Conservation (phyloP, 2,329 filamentous ascomycete genomes). For the Stemphylium beticola region DNA sequence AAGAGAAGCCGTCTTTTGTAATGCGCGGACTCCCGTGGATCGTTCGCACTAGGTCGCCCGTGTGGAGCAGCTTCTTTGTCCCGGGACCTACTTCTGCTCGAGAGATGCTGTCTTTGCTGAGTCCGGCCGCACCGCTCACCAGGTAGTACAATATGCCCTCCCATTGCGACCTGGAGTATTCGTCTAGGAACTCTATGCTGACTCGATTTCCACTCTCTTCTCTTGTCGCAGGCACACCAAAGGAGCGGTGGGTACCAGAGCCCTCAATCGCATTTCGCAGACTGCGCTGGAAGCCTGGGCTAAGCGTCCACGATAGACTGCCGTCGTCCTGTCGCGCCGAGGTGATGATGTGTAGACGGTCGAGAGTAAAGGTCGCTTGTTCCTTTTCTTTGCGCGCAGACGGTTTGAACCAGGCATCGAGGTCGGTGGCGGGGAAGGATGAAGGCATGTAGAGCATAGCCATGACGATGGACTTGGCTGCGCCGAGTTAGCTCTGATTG, state of each 20-base stretch:
- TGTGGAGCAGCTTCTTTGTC: constrained; percentile 83
- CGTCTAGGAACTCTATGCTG: constrained; percentile 76
- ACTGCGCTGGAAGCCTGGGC: constrained; percentile 81
- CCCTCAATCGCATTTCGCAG: constrained; percentile 87
- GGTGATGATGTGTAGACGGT: constrained; percentile 83
- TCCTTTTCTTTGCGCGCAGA: constrained; percentile 76
- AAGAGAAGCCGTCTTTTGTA: constrained; percentile 92
- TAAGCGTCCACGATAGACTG: constrained; percentile 75
- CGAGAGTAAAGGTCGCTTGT: constrained; percentile 79
- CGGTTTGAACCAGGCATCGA: constrained; percentile 85
- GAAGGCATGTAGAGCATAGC: constrained; percentile 88
- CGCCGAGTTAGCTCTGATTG: constrained; percentile 4
- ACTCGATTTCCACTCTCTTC: constrained; percentile 67
- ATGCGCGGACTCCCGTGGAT: constrained; percentile 68
- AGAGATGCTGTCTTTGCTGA: constrained; percentile 49
- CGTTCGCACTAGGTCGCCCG: constrained; percentile 78
- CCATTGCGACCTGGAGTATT: constrained; percentile 88
- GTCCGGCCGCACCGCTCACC: constrained; percentile 72
- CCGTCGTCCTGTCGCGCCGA: constrained; percentile 62
- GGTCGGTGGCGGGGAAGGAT: constrained; percentile 77
- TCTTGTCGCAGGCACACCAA: constrained; percentile 80
- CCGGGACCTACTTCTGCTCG: constrained; percentile 59
- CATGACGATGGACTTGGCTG: constrained; percentile 96
- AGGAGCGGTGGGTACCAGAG: constrained; percentile 82
- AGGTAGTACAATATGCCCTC: constrained; percentile 96